Conservation (phyloP, 2,329 filamentous ascomycete species). For the Pyrenophora seminiperda region DNA sequence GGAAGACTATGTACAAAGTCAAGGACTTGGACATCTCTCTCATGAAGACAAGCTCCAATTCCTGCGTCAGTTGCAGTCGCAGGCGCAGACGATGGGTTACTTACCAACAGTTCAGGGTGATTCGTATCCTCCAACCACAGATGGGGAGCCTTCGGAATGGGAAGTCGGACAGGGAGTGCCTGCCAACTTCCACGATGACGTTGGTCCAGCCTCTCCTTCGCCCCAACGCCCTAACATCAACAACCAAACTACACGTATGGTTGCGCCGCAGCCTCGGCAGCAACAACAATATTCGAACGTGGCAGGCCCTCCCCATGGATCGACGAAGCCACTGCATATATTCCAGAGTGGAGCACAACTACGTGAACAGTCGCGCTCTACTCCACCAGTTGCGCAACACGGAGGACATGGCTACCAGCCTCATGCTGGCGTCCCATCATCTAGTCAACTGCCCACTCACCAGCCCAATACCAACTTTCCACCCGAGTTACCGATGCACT, state of each 20-base stretch:
- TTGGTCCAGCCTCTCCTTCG: slow-evolving; percentile 11
- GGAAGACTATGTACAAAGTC: neutral
- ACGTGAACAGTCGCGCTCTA: slow-evolving; percentile 26
- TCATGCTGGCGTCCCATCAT: neutral
- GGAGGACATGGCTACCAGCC: slow-evolving; percentile 4
- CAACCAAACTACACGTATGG: slow-evolving; percentile 2
- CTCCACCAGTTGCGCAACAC: slow-evolving; percentile 6
- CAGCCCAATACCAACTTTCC: slow-evolving; percentile 10
- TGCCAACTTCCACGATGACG: slow-evolving; percentile 12
- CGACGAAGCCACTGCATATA: slow-evolving; percentile 9
- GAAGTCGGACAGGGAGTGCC: slow-evolving; percentile 13
- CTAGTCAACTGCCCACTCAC: slow-evolving; percentile 20
- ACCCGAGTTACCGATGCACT: neutral
- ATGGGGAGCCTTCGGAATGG: slow-evolving; percentile 33
- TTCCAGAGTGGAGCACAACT: slow-evolving; percentile 23
- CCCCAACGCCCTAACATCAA: slow-evolving; percentile 16
- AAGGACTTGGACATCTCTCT: slow-evolving; percentile 1
- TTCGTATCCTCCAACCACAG: slow-evolving; percentile 48
- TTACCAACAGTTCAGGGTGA: slow-evolving; percentile 30
- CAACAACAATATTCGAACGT: slow-evolving; percentile 7
- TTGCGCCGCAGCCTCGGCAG: slow-evolving; percentile 12
- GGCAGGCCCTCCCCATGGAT: neutral
- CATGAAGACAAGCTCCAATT: slow-evolving; percentile 8
- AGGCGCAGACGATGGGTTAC: neutral
- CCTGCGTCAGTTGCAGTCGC: slow-evolving; percentile 1